Percentiles rank a stretch among this genome's conserved stretches.
These are phyloP conservation scores for Orbilia quercus DNA, from an alignment of 2,329 filamentous ascomycete species.

Conservation along the genomic window DNA sequence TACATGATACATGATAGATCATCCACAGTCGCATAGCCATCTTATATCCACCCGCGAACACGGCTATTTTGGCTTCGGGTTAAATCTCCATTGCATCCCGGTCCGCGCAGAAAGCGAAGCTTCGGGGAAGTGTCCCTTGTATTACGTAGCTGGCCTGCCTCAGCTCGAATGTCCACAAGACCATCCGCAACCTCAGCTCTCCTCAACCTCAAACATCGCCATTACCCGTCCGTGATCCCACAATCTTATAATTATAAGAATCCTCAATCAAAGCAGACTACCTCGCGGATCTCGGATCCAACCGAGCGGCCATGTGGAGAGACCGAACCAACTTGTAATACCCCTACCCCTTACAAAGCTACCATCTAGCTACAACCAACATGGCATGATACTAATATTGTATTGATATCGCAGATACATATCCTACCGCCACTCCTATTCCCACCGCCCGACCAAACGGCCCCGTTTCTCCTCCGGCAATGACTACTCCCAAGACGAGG, in stretches of 20 bases:
- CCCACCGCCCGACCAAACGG: constrained; percentile 91
- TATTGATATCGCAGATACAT: constrained; percentile 76
- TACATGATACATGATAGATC: background rate
- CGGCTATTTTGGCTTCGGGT: background rate
- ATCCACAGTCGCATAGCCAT: constrained; percentile 3
- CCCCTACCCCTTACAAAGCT: constrained; percentile 33
- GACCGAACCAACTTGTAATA: constrained; percentile 97
- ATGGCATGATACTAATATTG: no score
- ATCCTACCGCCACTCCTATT: constrained; percentile 98
- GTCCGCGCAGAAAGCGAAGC: background rate
- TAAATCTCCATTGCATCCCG: no score
- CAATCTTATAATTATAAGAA: constrained; percentile 20
- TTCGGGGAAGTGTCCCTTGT: no score
- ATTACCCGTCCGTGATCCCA: background rate
- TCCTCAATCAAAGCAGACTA: no score
- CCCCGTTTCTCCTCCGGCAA: constrained; percentile 71
- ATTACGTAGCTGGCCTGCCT: constrained; percentile 8
- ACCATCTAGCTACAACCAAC: no score
- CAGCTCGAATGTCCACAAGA: constrained; percentile 13
- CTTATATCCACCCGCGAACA: background rate
- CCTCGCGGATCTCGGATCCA: constrained; percentile 56
- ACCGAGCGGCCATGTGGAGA: constrained; percentile 87
- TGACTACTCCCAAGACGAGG: constrained; percentile 66
- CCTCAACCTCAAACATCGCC: constrained; percentile 43
- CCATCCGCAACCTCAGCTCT: constrained; percentile 63